Evolutionary conservation across 2,329 filamentous ascomycete species (phyloP).

Genomic region (Dactylellina cionopaga): DNA sequence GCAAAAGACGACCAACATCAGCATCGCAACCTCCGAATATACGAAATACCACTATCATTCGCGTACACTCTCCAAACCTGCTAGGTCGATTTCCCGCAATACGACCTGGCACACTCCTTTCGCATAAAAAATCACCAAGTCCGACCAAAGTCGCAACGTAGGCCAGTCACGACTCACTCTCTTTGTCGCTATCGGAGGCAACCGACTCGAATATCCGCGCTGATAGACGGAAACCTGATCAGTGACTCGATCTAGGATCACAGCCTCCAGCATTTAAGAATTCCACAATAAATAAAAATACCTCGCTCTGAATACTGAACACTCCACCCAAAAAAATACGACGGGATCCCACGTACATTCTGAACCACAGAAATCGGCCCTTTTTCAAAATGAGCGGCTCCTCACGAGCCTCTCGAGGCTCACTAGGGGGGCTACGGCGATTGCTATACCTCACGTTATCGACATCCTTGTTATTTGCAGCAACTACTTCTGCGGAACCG

Average conservation of each 20-base stretch:
- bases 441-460: slow-evolving; percentile 40
- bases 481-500: slow-evolving; percentile 27
- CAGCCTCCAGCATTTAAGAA: not conserved
- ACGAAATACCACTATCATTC: not conserved
- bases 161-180: too few relatives aligned
- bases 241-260: not conserved
- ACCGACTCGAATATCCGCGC: not conserved
- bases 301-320: not conserved
- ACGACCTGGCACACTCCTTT: too few relatives aligned
- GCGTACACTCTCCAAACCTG: too few relatives aligned
- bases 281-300: not conserved
- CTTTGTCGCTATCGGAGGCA: not conserved
- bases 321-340: too few relatives aligned
- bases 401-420: slow-evolving; percentile 36
- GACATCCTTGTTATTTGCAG: slow-evolving; percentile 18
- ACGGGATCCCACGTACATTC: too few relatives aligned
- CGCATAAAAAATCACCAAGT: too few relatives aligned
- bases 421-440: slow-evolving; percentile 51
- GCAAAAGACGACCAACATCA: not conserved
- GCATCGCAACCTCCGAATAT: not conserved
- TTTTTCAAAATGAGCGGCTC: slow-evolving; percentile 51
- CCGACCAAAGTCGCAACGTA: too few relatives aligned
- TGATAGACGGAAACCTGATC: not conserved
- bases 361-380: slow-evolving; percentile 22
- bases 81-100: too few relatives aligned